phyloP scores from a whole-genome alignment of 1,284 basidiomycete species.

The Ceratobasidium sp. region DNA sequence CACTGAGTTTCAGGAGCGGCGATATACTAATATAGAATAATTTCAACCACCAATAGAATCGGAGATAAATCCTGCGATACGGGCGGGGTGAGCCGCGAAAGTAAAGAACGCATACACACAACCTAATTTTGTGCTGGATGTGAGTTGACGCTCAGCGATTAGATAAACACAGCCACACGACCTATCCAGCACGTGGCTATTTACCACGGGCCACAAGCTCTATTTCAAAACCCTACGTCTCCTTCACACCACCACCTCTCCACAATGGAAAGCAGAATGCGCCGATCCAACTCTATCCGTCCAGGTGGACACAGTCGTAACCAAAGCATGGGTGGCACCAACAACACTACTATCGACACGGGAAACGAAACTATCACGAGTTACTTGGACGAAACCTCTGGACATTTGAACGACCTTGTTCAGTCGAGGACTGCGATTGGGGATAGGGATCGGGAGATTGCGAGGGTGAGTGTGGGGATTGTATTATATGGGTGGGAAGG shows the following conservation, averaged over 20 bases:
- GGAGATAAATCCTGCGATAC: too few relatives aligned
- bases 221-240: neutral
- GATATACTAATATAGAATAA: too few relatives aligned
- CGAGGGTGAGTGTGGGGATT: constrained; percentile 7
- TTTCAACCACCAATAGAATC: too few relatives aligned
- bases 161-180: neutral
- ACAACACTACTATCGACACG: neutral
- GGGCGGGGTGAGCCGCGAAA: too few relatives aligned
- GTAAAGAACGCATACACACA: too few relatives aligned
- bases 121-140: neutral
- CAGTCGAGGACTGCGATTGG: constrained; percentile 38
- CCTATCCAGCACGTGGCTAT: neutral
- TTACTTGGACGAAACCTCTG: constrained; percentile 34
- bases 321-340: constrained; percentile 1
- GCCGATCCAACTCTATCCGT: constrained; percentile 34
- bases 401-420: constrained; percentile 29
- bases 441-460: constrained; percentile 36
- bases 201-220: neutral
- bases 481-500: neutral
- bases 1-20: too few relatives aligned
- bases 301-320: constrained; percentile 20
- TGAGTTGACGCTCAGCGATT: neutral
- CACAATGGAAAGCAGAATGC: constrained; percentile 5
- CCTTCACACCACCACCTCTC: neutral
- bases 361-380: constrained; percentile 11